Evolutionary conservation across 371 early-diverging fungal genomes (phyloP).

Genomic region (Umbelopsis sp.): DNA sequence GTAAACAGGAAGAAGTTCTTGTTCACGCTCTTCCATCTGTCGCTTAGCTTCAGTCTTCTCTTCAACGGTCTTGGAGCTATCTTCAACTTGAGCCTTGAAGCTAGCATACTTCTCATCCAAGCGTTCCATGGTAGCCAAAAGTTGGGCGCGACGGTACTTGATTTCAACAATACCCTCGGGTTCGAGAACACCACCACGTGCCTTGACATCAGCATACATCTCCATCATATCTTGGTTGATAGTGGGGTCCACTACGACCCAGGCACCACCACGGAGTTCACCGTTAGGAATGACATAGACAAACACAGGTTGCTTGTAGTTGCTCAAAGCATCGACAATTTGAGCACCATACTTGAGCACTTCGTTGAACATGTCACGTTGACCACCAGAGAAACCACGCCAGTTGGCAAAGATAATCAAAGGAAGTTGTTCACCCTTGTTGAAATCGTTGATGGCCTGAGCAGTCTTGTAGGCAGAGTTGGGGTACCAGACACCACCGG

Average conservation of each 20-base stretch:
- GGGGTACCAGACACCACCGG: conserved; percentile 98
- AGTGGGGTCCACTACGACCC: conserved; percentile 98
- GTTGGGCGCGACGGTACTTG: conserved; percentile 95
- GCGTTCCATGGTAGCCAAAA: conserved; percentile 92
- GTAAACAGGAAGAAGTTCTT: conserved; percentile 86
- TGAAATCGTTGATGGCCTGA: conserved; percentile 97
- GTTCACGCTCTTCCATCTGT: conserved; percentile 81
- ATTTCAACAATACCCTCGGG: conserved; percentile 99
- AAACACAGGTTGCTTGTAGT: conserved; percentile 96
- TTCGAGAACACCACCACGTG: conserved; percentile 97
- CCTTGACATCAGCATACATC: conserved; percentile 94
- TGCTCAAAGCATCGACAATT: conserved; percentile 95
- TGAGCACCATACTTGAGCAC: conserved; percentile 96
- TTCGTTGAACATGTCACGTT: conserved; percentile 98
- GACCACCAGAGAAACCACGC: conserved; percentile 99
- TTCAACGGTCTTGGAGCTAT: conserved; percentile 49
- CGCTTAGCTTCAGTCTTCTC: conserved; percentile 67
- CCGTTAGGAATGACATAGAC: conserved; percentile 96
- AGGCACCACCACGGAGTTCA: conserved; percentile 98
- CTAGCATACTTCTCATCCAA: conserved; percentile 77
- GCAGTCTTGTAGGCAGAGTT: conserved; percentile 99
- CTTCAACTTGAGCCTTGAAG: conserved; percentile 69
- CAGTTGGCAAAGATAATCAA: conserved; percentile 99
- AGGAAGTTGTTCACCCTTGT: conserved; percentile 97
- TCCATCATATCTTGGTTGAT: conserved; percentile 98